Base-by-base conservation (phyloP, 139 green algal species). In the Micractinium sp. region DNA sequence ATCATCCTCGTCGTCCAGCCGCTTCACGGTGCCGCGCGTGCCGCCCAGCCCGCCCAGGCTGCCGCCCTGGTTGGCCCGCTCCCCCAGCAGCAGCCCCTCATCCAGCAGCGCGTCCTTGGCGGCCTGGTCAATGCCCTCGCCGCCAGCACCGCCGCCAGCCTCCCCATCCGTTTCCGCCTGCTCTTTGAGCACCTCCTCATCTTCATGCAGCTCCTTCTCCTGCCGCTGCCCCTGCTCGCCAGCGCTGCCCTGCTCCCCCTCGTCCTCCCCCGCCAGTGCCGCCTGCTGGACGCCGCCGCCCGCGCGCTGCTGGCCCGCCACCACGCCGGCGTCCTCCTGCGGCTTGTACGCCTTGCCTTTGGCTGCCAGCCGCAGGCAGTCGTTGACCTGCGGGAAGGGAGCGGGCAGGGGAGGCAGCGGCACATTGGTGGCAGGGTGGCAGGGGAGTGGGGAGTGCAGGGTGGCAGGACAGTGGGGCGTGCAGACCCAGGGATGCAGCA, bases 121-220 rank as follows among this genome's bases (percentile, higher is more conserved):
- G 1, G 67, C 83, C 29, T 87, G 83, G 27, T 13, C 83, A 19
- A 74, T 86, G 14, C 61, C 56, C 14, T 38, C 66, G 83, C 67
- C 83, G 16, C 33, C 63, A 31, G 63, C 63, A 5, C 36, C 69
- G 9, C 5, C 66, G 15, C 18, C 84, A 1, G 38, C 84, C 29
- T 71, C 84, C 1, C 29, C 69, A 27, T 87, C 81, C 2, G 56
- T 63, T 12, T 25, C 84, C 31, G 60, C 69, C 41, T 41, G 69
- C 84, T 56, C 29, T 29, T 27, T 35, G 39, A 81, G 31, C 69
- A 41, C 69, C 69, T 81, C 82, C 63, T 47, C 36, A 16, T 87
- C 82, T 33, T 87, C 84, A 31, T 82, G 85, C 39, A 82, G 85
- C 71, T 82, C 41, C 85, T 88, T 47, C 85, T 88, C 85, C 85